Evolutionary conservation across 495 filamentous ascomycete genomes (phyloP), one percentile per base, ranked within the genome.

Genomic region (Annulohypoxylon moriforme): DNA sequence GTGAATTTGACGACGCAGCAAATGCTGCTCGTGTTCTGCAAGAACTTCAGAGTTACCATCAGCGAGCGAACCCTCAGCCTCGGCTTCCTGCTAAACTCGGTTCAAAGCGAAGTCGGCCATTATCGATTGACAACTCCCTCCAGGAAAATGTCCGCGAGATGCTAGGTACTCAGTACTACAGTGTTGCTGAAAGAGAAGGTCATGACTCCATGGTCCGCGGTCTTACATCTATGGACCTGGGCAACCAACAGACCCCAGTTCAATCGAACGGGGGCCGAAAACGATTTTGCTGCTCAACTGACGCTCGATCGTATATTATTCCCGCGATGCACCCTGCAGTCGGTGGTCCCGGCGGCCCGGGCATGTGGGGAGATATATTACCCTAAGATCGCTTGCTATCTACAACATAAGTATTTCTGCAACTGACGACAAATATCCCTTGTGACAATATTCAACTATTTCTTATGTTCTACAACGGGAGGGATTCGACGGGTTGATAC

Each of bases 81-180:
- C 38, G 40, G 49, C 18, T 60, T 27, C 27, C 60, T 5, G 57
- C 64, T 33, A 81, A 74, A 68, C 73, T 68, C 16, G 79, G 85
- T 25, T 68, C 79, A 38, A 96, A 96, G 79, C 90, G 93, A 56
- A 89, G 88, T 71, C 86, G 92, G 38, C 86, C 92, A 4, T 79
- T 85, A 22, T 93, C 91, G 16, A 87, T 91, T 60, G 92, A 94
- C 66, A 79, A 80, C 36, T 77, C 83, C 7, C 82, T 94, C 14
- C 93, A 96, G 77, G 88, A 89, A 53, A 89, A 93, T 67, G 91
- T 96, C 44, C 91, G 92, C 63, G 85, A 90, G 53, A 80, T 89
- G 73, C 80, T 90, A 16, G 65, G 67, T 22, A 67, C 65, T 20
- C 77, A 76, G 3, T 81, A 77, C 31, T 50, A 64, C 10, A 49